Base-by-base conservation (phyloP, 2,329 filamentous ascomycete genomes). In the Talaromyces amestolkiae region DNA sequence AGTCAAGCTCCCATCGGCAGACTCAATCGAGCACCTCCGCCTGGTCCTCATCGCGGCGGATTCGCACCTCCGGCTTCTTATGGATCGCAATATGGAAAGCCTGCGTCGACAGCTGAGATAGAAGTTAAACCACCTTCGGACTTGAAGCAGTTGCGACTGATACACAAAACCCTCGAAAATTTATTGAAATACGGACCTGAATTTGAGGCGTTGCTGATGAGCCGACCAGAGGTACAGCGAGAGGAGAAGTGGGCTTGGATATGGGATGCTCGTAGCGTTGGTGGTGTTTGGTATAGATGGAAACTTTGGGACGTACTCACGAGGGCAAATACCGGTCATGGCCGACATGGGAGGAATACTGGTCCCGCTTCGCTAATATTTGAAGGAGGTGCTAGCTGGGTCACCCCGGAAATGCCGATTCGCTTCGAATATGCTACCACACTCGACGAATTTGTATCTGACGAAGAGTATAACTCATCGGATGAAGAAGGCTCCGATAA, bases 191-290 rank as follows among this genome's bases (percentile, higher is more conserved):
- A 95, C 70, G 93, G 93, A 0, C 87, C 91, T 0, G 92, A 95
- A 72, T 96, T 97, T 67, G 95, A 99, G 77, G 93, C 93, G 5
- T 82, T 96, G 2, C 84, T 99, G 7, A 98, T 98, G 95, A 90
- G 89, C 59, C 85, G 91, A 19, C 87, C 91, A 0, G 88, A 93
- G 63, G 90, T 98, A 1, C 92, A 96, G 74, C 85, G 84, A 47
- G 91, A 97, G 66, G 91, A 96, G 76, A 93, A 90, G 69, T 98
- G 94, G 88, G 91, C 93, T 0, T 99, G 93, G 91, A 83, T 99
- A 5, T 99, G 92, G 89, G 90, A 98, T 75, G 86, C 93, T 22
- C 86, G 89, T 69, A 93, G 89, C 72, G 83, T 85, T 68, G 93
- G 88, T 31, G 94, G 90, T 17, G 86, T 96, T 17, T 99, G 93